Evolutionary conservation across 768 basidiomycete genomes (phyloP), one percentile per base, ranked within the genome.

Genomic region (Trametes coccinea): DNA sequence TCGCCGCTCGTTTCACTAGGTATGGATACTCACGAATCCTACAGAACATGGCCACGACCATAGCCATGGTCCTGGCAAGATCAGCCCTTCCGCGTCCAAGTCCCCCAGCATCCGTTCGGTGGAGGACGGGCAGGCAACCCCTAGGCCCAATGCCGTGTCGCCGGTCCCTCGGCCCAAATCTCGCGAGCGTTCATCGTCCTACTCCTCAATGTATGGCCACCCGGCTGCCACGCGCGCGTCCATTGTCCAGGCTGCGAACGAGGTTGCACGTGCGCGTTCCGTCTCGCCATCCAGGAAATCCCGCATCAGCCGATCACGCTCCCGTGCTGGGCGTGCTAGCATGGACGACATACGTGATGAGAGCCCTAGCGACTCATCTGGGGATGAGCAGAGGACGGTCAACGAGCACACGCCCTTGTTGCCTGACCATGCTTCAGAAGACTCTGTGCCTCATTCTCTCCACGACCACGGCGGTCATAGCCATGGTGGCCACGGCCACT

Each of bases 191-290:
- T 74, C 77, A 22, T 74, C 75, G 29, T 82, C 82, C 5, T 84
- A 78, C 66, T 81, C 84, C 0, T 87, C 89, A 0, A 72, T 93
- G 5, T 92, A 88, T 72, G 89, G 90, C 66, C 83, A 90, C 66
- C 88, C 87, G 5, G 85, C 80, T 17, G 87, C 85, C 16, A 90
- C 88, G 3, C 85, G 88, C 45, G 86, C 87, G 5, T 84, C 84
- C 45, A 79, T 90, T 51, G 87, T 89, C 43, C 90, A 93, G 74
- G 87, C 90, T 16, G 96, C 95, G 8, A 83, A 93, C 63, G 89
- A 95, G 49, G 86, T 95, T 8, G 87, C 86, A 1, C 79, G 72
- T 40, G 82, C 82, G 29, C 79, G 79, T 39, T 82, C 84, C 17
- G 79, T 80, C 5, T 70, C 67, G 13, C 71, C 71, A 4, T 58